Evolutionary conservation across 2,329 filamentous ascomycete species (phyloP), one percentile per base, ranked within the genome.

Genomic region (Neofusicoccum cordaticola): DNA sequence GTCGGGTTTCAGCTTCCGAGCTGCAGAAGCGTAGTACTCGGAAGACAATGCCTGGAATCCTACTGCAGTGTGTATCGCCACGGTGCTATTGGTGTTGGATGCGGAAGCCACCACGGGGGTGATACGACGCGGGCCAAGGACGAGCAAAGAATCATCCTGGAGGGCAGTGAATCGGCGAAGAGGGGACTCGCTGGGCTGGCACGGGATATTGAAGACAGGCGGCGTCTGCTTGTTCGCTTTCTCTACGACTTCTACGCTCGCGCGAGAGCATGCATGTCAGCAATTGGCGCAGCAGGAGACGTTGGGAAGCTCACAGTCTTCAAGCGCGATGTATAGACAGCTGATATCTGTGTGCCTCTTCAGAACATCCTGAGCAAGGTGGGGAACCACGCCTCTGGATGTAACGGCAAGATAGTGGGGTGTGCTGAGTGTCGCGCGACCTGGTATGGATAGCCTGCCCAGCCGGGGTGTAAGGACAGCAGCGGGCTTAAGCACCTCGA

Each of bases 311-410:
- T 78, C 83, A 97, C 95, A 98, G 77, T 99, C 95, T 82, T 99
- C 95, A 34, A 98, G 80, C 0, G 90, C 91, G 72, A 95, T 82
- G 74, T 96, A 96, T 2, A 91, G 83, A 31, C 90, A 90, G 34
- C 82, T 81, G 66, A 96, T 82, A 4, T 84, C 75, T 0, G 88
- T 88, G 71, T 90, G 82, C 63, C 86, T 88, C 45, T 79, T 76
- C 68, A 95, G 82, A 67, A 90, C 90, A 80, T 99, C 95, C 44
- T 93, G 93, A 2, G 93, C 91, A 68, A 99, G 79, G 79, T 99
- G 95, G 60, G 95, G 93, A 41, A 98, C 82, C 1, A 86, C 86
- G 22, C 95, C 95, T 71, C 95, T 86, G 39, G 95, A 97, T 2
- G 91, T 90, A 69, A 90, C 83, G 58, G 87, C 89, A 65, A 97